Evolutionary conservation across 805 yeast genomes (phyloP).

Genomic region (Spathaspora arborariae): DNA sequence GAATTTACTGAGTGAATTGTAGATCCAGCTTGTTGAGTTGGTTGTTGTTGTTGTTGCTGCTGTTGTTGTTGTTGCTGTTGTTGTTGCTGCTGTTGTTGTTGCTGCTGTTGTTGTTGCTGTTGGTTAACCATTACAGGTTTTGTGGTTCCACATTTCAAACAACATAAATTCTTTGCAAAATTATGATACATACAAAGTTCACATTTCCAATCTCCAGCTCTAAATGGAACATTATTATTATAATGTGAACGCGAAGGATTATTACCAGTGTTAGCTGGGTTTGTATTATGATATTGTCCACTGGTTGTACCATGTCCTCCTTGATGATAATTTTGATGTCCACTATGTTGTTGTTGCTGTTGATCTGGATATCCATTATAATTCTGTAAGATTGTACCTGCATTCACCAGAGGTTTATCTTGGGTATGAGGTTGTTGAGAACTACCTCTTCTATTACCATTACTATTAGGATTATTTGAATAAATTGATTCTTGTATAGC

Average conservation of each 20-base stretch:
- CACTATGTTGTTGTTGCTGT: constrained; percentile 11
- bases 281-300: constrained; percentile 11
- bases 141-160: constrained; percentile 85
- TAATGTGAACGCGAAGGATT: constrained; percentile 14
- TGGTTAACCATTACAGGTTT: constrained; percentile 28
- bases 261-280: constrained; percentile 7
- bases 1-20: constrained; percentile 33
- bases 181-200: constrained; percentile 84
- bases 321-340: constrained; percentile 5
- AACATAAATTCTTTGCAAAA: constrained; percentile 84
- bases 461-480: constrained; percentile 13
- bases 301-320: constrained; percentile 9
- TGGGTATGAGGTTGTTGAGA: not conserved
- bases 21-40: constrained; percentile 1
- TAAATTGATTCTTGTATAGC: constrained; percentile 63
- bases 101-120: constrained; percentile 6
- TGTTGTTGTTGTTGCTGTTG: constrained; percentile 2
- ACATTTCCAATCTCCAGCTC: constrained; percentile 98
- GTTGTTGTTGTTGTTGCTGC: constrained; percentile 5
- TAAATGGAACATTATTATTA: constrained; percentile 70
- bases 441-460: constrained; percentile 1
- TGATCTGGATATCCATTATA: constrained; percentile 7
- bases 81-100: constrained; percentile 8
- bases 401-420: not conserved
- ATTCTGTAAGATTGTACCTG: not conserved